These are phyloP conservation scores for Berkeleyomyces rouxiae DNA, from an alignment of 2,329 filamentous ascomycete species.

Conservation along the genomic window DNA sequence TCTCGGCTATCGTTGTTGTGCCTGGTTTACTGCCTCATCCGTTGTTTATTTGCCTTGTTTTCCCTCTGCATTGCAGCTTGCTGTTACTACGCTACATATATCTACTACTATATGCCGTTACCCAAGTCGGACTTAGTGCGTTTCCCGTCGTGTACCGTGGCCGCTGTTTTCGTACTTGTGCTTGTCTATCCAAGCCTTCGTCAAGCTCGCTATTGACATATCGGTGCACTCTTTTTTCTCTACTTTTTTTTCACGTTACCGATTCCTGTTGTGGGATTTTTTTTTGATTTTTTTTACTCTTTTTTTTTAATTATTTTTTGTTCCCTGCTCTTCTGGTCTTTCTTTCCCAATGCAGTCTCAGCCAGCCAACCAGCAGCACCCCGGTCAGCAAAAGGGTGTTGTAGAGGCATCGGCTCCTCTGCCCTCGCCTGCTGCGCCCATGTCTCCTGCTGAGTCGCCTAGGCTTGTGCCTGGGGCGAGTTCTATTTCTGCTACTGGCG, in stretches of 20 bases:
- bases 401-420: not conserved
- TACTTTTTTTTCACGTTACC: not conserved
- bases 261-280: not conserved
- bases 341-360: slow-evolving; percentile 6
- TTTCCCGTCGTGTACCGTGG: not conserved
- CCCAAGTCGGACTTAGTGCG: not conserved
- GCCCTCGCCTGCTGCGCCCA: not conserved
- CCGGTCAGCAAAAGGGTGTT: slow-evolving; percentile 4
- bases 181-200: not conserved
- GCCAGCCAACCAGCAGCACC: slow-evolving; percentile 4
- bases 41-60: not conserved
- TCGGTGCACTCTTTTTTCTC: not conserved
- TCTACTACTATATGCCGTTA: not conserved
- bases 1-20: not conserved
- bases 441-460: not conserved
- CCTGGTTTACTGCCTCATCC: not conserved
- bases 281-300: not conserved
- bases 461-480: not conserved
- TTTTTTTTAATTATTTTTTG: not conserved
- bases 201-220: not conserved
- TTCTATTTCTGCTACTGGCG: slow-evolving; percentile 9
- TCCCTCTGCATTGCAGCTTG: not conserved
- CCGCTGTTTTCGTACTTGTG: not conserved
- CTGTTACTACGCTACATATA: not conserved
- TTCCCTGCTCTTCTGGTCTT: not conserved